Evolutionary conservation across 2,329 filamentous ascomycete genomes (phyloP).

Genomic region (Atkinsonella texensis): DNA sequence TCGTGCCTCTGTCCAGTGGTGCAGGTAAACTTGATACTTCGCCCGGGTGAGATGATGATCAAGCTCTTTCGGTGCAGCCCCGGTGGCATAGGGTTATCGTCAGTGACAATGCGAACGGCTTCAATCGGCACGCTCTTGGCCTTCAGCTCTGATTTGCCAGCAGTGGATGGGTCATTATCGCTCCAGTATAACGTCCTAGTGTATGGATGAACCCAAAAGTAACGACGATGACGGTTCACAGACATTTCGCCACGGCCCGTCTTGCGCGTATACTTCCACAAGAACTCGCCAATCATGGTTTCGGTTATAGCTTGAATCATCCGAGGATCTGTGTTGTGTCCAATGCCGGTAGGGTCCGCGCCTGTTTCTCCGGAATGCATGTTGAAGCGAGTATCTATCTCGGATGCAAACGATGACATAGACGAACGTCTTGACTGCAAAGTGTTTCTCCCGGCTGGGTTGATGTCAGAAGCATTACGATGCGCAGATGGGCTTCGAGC

Average conservation of each 20-base stretch:
- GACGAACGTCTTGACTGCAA: conserved; percentile 51
- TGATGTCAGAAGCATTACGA: conserved; percentile 33
- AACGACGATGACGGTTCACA: conserved; percentile 78
- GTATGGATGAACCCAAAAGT: conserved; percentile 99
- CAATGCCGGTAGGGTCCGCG: conserved; percentile 46
- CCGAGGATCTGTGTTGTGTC: conserved; percentile 72
- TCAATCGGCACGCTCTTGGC: conserved; percentile 91
- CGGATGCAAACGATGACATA: conserved; percentile 88
- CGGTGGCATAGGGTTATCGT: conserved; percentile 91
- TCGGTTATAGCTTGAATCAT: conserved; percentile 99
- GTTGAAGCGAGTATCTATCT: conserved; percentile 85
- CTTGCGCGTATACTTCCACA: conserved; percentile 98
- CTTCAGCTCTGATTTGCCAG: conserved; percentile 62
- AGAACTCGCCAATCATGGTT: conserved; percentile 97
- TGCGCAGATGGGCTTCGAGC: conserved; percentile 34
- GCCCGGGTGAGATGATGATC: conserved; percentile 77
- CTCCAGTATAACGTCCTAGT: conserved; percentile 96
- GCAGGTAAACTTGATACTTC: conserved; percentile 87
- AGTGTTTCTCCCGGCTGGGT: conserved; percentile 33
- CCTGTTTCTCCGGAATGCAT: conserved; percentile 46
- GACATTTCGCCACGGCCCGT: conserved; percentile 82
- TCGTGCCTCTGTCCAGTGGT: conserved; percentile 89
- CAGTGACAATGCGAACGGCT: conserved; percentile 78
- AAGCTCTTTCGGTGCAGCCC: conserved; percentile 91
- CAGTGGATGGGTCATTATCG: conserved; percentile 70